phyloP scores from a whole-genome alignment of 2,329 filamentous ascomycete genomes.

The Fusarium oxysporum region DNA sequence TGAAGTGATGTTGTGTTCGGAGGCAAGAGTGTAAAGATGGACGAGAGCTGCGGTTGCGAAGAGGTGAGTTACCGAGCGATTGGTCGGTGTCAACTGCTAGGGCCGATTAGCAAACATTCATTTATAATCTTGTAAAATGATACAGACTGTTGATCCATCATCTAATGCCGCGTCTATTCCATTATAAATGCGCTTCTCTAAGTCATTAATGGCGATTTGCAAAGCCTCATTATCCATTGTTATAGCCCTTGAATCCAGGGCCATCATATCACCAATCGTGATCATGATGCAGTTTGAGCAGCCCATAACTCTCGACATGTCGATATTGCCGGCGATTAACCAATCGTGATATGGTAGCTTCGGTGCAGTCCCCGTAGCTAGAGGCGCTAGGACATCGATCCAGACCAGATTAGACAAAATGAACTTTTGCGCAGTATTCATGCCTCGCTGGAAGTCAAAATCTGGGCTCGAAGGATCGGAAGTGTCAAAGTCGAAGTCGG shows the following conservation, averaged over 20 bases:
- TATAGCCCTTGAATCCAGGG: background rate
- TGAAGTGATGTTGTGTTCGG: background rate
- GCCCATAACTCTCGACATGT: constrained; percentile 38
- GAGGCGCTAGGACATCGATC: constrained; percentile 35
- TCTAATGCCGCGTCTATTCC: background rate
- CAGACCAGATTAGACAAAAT: constrained; percentile 34
- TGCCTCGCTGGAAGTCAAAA: constrained; percentile 17
- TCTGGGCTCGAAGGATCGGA: constrained; percentile 6
- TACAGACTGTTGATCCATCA: background rate
- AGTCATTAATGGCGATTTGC: background rate
- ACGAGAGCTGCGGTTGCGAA: constrained; percentile 32
- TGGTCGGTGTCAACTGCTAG: background rate
- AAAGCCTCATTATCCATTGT: background rate
- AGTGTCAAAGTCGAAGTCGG: background rate
- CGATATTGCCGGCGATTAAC: constrained; percentile 13
- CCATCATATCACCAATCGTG: constrained; percentile 29
- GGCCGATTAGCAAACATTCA: background rate
- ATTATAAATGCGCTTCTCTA: background rate
- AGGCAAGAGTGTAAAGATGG: constrained; percentile 15
- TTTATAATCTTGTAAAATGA: accelerated
- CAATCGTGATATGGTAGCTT: constrained; percentile 21
- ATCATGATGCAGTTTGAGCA: constrained; percentile 37
- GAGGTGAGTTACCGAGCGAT: constrained; percentile 12
- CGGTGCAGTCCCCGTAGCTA: constrained; percentile 17
- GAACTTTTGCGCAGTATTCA: constrained; percentile 37